Evolutionary conservation across 176 grass and related monocot species (phyloP).

Genomic region (Leersia perrieri): DNA sequence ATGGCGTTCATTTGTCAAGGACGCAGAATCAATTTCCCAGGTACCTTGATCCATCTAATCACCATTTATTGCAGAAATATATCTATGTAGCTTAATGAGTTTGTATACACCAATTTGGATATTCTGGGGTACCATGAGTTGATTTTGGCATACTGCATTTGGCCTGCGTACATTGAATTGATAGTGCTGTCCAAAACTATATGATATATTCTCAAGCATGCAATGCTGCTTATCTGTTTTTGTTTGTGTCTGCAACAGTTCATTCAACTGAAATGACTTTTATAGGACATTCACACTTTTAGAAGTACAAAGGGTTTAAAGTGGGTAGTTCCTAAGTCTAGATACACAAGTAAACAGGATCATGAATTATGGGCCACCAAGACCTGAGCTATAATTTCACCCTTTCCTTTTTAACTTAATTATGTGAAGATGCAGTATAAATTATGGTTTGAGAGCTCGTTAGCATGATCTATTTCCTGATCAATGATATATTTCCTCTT

Average conservation of each 20-base stretch:
- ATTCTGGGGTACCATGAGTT: background rate
- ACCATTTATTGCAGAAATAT: background rate
- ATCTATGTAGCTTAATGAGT: constrained; percentile 5
- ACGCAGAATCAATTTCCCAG: constrained; percentile 85
- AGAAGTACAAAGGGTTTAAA: background rate
- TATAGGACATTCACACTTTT: background rate
- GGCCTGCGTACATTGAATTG: background rate
- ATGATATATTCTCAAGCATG: background rate
- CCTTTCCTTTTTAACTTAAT: background rate
- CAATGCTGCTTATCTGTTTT: background rate
- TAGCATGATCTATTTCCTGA: constrained; percentile 15
- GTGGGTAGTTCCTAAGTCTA: background rate
- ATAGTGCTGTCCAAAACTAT: background rate
- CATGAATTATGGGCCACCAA: background rate
- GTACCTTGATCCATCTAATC: constrained; percentile 41
- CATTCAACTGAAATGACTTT: background rate
- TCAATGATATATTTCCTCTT: constrained; percentile 30
- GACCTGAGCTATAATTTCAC: background rate
- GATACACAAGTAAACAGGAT: background rate
- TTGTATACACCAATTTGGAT: constrained; percentile 5
- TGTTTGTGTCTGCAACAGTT: background rate
- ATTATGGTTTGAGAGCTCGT: constrained; percentile 17
- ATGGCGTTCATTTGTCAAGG: constrained; percentile 93
- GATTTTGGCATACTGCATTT: background rate
- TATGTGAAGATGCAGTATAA: constrained; percentile 11